Conservation (phyloP, 2,329 filamentous ascomycete species). For the Pseudocercospora musae region DNA sequence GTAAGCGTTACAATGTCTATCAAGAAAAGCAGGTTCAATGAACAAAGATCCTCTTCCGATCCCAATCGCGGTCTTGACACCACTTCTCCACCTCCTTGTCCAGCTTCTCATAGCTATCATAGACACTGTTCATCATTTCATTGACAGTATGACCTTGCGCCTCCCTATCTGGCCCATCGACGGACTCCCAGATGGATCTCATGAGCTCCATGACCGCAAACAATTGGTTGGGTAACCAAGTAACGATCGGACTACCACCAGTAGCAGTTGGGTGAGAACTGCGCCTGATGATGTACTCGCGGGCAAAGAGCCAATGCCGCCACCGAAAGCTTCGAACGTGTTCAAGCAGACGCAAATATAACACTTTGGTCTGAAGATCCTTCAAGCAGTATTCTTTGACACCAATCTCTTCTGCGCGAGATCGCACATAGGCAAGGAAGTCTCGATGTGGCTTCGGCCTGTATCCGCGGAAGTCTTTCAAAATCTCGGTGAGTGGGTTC, state of each 20-base stretch:
- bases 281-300: constrained; percentile 79
- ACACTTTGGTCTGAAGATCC: constrained; percentile 36
- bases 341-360: constrained; percentile 56
- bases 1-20: not conserved
- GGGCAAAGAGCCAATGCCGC: constrained; percentile 81
- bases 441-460: constrained; percentile 83
- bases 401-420: constrained; percentile 49
- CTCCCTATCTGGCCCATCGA: constrained; percentile 18
- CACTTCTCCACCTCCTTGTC: constrained; percentile 74
- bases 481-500: constrained; percentile 83
- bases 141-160: constrained; percentile 23
- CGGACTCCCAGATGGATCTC: constrained; percentile 53
- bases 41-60: constrained; percentile 12
- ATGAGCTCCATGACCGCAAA: constrained; percentile 71
- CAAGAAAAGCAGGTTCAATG: not conserved
- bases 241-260: constrained; percentile 77
- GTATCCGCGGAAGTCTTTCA: constrained; percentile 85
- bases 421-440: constrained; percentile 71
- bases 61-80: constrained; percentile 42
- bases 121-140: constrained; percentile 64
- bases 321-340: constrained; percentile 79
- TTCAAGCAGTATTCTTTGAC: constrained; percentile 55
- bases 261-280: constrained; percentile 74
- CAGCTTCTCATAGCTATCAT: constrained; percentile 62
- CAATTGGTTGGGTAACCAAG: constrained; percentile 80